Conservation (phyloP, 805 yeast species). For the Yarrowia sp. region DNA sequence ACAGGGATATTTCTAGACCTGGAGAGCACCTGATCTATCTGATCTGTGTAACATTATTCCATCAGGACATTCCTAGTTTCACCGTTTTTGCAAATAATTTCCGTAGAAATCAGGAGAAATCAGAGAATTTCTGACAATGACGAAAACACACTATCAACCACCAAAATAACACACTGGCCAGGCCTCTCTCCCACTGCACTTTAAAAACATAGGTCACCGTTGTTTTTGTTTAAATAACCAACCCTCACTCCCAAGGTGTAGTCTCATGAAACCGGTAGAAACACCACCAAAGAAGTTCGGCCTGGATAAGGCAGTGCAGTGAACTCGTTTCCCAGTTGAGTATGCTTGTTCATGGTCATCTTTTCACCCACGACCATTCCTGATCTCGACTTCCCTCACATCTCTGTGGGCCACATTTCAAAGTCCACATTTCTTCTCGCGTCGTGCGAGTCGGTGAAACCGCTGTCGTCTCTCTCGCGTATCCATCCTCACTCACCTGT, state of each 20-base stretch:
- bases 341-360: no score
- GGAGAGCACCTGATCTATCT: no score
- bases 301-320: no score
- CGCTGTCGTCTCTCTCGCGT: background rate
- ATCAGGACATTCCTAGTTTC: no score
- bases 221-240: background rate
- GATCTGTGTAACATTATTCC: no score
- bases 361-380: background rate
- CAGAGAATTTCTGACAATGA: background rate
- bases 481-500: conserved; percentile 2
- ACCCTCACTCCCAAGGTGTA: background rate
- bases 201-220: background rate
- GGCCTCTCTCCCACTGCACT: background rate
- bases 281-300: background rate
- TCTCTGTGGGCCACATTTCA: background rate
- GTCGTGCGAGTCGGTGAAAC: background rate
- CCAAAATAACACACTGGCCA: no score
- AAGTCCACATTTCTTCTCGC: background rate
- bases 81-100: no score
- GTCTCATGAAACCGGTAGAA: background rate
- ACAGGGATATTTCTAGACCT: no score
- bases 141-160: background rate
- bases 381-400: background rate
- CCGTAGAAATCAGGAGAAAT: background rate
- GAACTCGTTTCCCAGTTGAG: no score